phyloP scores from a whole-genome alignment of 2,329 filamentous ascomycete genomes.

The Macroventuria anomochaeta region DNA sequence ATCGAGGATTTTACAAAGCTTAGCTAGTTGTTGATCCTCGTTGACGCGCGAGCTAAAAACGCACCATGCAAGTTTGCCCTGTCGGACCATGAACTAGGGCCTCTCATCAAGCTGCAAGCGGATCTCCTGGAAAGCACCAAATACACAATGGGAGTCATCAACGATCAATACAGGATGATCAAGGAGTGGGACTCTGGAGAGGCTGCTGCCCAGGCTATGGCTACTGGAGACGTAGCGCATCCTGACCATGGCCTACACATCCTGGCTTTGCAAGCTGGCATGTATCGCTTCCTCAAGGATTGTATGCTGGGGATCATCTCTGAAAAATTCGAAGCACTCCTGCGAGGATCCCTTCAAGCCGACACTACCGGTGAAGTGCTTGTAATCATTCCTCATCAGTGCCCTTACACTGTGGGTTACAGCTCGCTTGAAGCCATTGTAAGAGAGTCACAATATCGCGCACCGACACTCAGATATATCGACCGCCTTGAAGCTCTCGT shows the following conservation, averaged over 20 bases:
- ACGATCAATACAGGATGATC: not conserved
- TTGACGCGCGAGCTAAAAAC: constrained; percentile 61
- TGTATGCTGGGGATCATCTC: too few relatives aligned
- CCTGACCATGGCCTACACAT: not conserved
- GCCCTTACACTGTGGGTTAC: not conserved
- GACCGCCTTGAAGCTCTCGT: constrained; percentile 51
- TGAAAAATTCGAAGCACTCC: too few relatives aligned
- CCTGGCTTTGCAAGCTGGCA: too few relatives aligned
- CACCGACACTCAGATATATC: constrained; percentile 58
- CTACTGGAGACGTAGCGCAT: not conserved
- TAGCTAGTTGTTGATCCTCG: constrained; percentile 55
- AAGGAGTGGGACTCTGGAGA: not conserved
- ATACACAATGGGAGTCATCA: not conserved
- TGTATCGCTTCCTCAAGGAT: too few relatives aligned
- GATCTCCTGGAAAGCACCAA: not conserved
- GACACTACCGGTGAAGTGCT: too few relatives aligned
- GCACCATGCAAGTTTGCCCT: constrained; percentile 57
- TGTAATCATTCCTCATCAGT: too few relatives aligned
- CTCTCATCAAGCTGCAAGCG: constrained; percentile 32
- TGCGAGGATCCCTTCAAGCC: too few relatives aligned
- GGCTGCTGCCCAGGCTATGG: not conserved
- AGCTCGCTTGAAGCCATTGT: constrained; percentile 3
- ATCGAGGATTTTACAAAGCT: constrained; percentile 60
- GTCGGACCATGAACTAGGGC: constrained; percentile 49
- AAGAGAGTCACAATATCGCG: constrained; percentile 61